phyloP scores from a whole-genome alignment of 352 stramenopile genomes.

The Aphanomyces stellatus region DNA sequence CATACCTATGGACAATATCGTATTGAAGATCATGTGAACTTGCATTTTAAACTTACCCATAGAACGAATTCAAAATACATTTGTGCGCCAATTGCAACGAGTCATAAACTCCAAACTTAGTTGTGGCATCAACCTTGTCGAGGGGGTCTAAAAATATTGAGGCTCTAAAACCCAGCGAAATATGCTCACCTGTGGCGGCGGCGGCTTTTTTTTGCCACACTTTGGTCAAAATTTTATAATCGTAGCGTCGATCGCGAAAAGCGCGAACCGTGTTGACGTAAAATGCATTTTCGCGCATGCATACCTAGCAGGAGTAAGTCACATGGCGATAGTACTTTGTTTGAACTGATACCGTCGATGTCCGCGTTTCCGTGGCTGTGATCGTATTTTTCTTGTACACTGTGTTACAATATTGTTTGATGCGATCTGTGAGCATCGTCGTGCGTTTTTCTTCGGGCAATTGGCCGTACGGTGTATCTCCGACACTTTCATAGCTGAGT shows the following conservation, averaged over 20 bases:
- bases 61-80: slow-evolving; percentile 99
- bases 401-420: slow-evolving; percentile 94
- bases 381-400: slow-evolving; percentile 97
- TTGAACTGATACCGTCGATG: slow-evolving; percentile 63
- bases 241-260: slow-evolving; percentile 98
- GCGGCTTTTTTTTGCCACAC: slow-evolving; percentile 76
- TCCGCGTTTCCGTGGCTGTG: slow-evolving; percentile 90
- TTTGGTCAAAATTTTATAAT: slow-evolving; percentile 99
- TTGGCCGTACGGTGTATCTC: slow-evolving; percentile 50
- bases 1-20: slow-evolving; percentile 49
- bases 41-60: slow-evolving; percentile 56
- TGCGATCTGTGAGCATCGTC: slow-evolving; percentile 58
- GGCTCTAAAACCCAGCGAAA: neutral
- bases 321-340: neutral
- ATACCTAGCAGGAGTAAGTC: slow-evolving; percentile 42
- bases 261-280: slow-evolving; percentile 99
- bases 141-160: slow-evolving; percentile 23
- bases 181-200: neutral
- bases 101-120: slow-evolving; percentile 93
- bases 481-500: slow-evolving; percentile 82
- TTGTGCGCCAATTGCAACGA: slow-evolving; percentile 99
- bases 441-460: slow-evolving; percentile 49
- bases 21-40: neutral
- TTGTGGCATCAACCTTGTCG: slow-evolving; percentile 79
- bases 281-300: slow-evolving; percentile 99